Evolutionary conservation across 1,139 yeast species (phyloP).

Genomic region (Starmera stellimalicola): DNA sequence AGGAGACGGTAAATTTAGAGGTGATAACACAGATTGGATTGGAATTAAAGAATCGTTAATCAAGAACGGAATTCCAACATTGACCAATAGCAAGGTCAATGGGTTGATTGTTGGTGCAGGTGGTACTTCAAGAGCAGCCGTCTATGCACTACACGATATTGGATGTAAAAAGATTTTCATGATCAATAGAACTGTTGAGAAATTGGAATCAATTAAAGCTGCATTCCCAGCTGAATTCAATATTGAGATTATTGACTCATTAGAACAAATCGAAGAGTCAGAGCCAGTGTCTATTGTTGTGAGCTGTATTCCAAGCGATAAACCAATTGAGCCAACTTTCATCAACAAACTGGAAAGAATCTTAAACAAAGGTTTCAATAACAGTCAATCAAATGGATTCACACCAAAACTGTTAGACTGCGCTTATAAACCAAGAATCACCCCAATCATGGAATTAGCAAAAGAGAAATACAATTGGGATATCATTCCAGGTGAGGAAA

Average conservation of each 20-base stretch:
- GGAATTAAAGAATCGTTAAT: conserved; percentile 71
- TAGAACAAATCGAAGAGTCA: conserved; percentile 32
- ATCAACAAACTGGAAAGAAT: conserved; percentile 37
- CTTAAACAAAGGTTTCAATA: conserved; percentile 30
- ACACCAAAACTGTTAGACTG: conserved; percentile 71
- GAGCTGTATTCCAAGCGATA: conserved; percentile 86
- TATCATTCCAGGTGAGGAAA: conserved; percentile 77
- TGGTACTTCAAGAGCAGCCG: conserved; percentile 95
- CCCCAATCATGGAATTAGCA: conserved; percentile 80
- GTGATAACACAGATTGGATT: conserved; percentile 95
- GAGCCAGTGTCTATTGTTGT: conserved; percentile 54
- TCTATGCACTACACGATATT: conserved; percentile 70
- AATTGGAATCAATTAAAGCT: conserved; percentile 48
- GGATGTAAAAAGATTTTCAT: conserved; percentile 75
- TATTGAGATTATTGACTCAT: conserved; percentile 47
- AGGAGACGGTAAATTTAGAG: conserved; percentile 47
- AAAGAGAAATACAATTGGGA: conserved; percentile 52
- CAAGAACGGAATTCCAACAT: conserved; percentile 49
- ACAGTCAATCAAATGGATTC: conserved; percentile 24
- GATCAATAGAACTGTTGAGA: conserved; percentile 69
- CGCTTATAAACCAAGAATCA: conserved; percentile 80
- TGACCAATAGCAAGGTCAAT: conserved; percentile 23
- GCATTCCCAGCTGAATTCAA: conserved; percentile 55
- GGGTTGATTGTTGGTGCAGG: conserved; percentile 93
- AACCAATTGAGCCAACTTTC: conserved; percentile 51